Evolutionary conservation across 2,329 filamentous ascomycete species (phyloP).

Genomic region (Tolypocladium endophyticum): DNA sequence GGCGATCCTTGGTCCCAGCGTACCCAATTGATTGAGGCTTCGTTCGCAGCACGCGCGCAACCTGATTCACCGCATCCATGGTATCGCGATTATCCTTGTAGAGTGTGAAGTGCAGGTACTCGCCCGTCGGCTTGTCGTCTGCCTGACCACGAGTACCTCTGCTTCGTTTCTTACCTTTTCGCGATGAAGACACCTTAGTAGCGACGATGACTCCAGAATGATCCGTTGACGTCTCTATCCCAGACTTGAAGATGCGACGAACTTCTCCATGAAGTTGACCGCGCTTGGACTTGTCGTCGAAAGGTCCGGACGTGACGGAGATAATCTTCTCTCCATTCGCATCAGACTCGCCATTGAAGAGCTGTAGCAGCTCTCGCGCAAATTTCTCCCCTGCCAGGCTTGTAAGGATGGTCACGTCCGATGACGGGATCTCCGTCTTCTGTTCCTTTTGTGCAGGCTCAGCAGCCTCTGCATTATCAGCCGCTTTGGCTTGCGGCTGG

Average conservation of each 20-base stretch:
- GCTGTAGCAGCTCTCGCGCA: constrained; percentile 27
- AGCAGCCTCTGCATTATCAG: constrained; percentile 6
- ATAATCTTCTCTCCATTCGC: constrained; percentile 16
- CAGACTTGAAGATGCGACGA: constrained; percentile 68
- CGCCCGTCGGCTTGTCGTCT: constrained; percentile 39
- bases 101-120: constrained; percentile 81
- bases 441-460: constrained; percentile 8
- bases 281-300: constrained; percentile 34
- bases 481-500: constrained; percentile 8
- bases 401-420: constrained; percentile 24
- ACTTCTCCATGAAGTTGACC: constrained; percentile 48
- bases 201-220: constrained; percentile 52
- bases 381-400: constrained; percentile 28
- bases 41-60: constrained; percentile 63
- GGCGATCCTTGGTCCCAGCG: constrained; percentile 83
- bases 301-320: constrained; percentile 26
- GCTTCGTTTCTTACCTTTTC: constrained; percentile 18
- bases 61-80: constrained; percentile 75
- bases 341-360: constrained; percentile 27
- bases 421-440: constrained; percentile 16
- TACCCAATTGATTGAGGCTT: constrained; percentile 64
- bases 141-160: constrained; percentile 13
- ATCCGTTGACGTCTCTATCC: constrained; percentile 64
- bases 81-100: constrained; percentile 98
- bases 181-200: constrained; percentile 43